Percentiles rank a stretch among this genome's conserved stretches.
phyloP scores from a whole-genome alignment of 2,329 filamentous ascomycete species.

The Diaporthe ampelina region DNA sequence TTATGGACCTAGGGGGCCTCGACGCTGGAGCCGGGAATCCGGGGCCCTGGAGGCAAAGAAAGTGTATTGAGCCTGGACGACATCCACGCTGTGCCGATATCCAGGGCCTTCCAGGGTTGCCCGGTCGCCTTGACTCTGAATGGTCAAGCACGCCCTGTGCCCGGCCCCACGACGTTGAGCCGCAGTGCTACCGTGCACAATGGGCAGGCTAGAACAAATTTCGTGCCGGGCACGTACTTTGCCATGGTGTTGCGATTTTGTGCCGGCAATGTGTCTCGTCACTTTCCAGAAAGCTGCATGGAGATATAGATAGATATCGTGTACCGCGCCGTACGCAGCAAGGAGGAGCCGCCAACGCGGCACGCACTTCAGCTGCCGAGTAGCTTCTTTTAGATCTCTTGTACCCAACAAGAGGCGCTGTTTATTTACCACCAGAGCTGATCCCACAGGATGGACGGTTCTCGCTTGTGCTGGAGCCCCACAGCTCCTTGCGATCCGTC shows the following conservation, averaged over 20 bases:
- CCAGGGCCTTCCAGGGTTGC: constrained; percentile 19
- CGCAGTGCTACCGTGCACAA: constrained; percentile 21
- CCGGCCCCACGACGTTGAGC: constrained; percentile 10
- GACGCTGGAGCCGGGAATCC: constrained; percentile 20
- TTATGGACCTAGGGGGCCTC: neutral
- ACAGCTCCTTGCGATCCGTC: constrained; percentile 24
- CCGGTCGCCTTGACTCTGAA: neutral
- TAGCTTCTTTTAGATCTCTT: constrained; percentile 15
- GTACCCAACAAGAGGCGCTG: constrained; percentile 16
- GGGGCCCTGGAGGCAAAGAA: neutral
- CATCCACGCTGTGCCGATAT: constrained; percentile 25
- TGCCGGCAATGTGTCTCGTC: neutral
- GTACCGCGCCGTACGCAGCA: neutral
- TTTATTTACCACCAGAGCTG: constrained; percentile 12
- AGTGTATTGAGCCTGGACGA: neutral
- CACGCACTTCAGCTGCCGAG: neutral
- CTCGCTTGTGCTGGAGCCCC: constrained; percentile 31
- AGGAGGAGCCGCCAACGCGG: neutral
- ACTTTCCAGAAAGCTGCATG: neutral
- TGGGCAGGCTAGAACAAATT: neutral
- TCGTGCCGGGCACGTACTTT: neutral
- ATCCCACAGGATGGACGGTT: constrained; percentile 29
- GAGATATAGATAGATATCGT: constrained; percentile 30
- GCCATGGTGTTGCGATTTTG: constrained; percentile 3
- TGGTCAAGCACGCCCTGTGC: constrained; percentile 5